A percentile compares a stretch with the other conserved stretches of the same genome.
Evolutionary conservation across 257 asterid species (phyloP).

Genomic region (Capsicum chinense): DNA sequence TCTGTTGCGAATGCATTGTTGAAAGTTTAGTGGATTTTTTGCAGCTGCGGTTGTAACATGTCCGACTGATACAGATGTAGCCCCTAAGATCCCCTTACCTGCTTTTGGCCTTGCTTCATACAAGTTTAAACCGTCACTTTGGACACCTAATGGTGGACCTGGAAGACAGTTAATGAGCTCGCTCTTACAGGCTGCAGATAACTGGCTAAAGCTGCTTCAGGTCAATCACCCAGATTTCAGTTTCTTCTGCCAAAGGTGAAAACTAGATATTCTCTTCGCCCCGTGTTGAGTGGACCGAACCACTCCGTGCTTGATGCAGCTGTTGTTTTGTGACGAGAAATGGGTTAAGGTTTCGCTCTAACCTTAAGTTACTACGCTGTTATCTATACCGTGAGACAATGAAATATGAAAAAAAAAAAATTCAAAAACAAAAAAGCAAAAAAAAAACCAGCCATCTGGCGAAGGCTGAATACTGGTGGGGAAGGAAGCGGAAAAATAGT

Average conservation of each 20-base stretch:
- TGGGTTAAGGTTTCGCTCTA: neutral
- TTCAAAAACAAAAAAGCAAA: neutral
- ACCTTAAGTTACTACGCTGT: slow-evolving; percentile 16
- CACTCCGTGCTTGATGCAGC: slow-evolving; percentile 1
- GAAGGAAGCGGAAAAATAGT: slow-evolving; percentile 18
- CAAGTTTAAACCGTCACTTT: slow-evolving; percentile 68
- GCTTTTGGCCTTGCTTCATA: slow-evolving; percentile 87
- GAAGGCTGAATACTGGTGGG: neutral
- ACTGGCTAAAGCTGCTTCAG: slow-evolving; percentile 59
- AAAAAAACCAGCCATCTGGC: neutral
- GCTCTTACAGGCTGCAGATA: slow-evolving; percentile 74
- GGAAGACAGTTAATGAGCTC: slow-evolving; percentile 56
- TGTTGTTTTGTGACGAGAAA: slow-evolving; percentile 20
- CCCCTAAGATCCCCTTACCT: slow-evolving; percentile 65
- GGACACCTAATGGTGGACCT: slow-evolving; percentile 67
- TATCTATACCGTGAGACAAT: neutral
- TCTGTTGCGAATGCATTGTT: neutral
- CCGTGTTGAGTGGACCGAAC: slow-evolving; percentile 12
- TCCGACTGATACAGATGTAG: slow-evolving; percentile 57
- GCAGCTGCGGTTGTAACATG: slow-evolving; percentile 58
- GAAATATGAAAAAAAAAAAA: neutral
- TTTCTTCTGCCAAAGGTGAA: slow-evolving; percentile 76
- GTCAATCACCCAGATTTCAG: slow-evolving; percentile 90
- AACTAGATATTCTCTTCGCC: slow-evolving; percentile 7
- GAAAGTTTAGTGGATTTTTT: slow-evolving; percentile 19